phyloP scores from a whole-genome alignment of 169 alveolate genomes.

The Babesia divergens region DNA sequence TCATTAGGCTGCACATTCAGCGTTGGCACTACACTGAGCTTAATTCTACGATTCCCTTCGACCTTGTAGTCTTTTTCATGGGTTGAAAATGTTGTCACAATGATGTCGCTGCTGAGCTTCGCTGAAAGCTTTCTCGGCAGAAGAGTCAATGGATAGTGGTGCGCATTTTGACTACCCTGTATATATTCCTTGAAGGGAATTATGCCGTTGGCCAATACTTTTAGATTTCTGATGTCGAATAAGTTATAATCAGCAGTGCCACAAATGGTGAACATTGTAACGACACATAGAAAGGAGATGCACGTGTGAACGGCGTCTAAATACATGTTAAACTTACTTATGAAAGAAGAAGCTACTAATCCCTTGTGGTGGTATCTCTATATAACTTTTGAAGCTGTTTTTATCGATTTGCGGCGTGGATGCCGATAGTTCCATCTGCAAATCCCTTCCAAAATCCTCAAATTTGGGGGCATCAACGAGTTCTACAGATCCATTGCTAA shows the following conservation, averaged over 20 bases:
- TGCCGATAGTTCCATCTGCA: not conserved
- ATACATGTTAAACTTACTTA: not conserved
- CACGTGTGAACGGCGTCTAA: not conserved
- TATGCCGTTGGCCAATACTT: not conserved
- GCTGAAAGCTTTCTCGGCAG: slow-evolving; percentile 34
- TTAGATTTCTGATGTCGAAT: not conserved
- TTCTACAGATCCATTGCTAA: slow-evolving; percentile 11
- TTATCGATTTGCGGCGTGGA: slow-evolving; percentile 30
- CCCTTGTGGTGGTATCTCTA: slow-evolving; percentile 40
- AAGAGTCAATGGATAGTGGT: slow-evolving; percentile 40
- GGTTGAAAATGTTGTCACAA: slow-evolving; percentile 22
- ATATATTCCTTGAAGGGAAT: slow-evolving; percentile 42
- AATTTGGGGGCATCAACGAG: not conserved
- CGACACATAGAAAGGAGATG: not conserved
- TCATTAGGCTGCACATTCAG: slow-evolving; percentile 10
- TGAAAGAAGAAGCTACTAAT: not conserved
- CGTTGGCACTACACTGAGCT: slow-evolving; percentile 40
- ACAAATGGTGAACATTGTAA: too few relatives aligned
- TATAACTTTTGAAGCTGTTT: slow-evolving; percentile 29
- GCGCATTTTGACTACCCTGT: slow-evolving; percentile 41
- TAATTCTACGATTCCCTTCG: slow-evolving; percentile 1
- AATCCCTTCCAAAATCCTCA: not conserved
- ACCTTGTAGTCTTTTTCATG: slow-evolving; percentile 37
- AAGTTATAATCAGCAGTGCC: too few relatives aligned
- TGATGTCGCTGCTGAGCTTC: slow-evolving; percentile 44